Evolutionary conservation across 129 eudicot genomes (phyloP), one percentile per base, ranked within the genome.

Genomic region (Ambrosia artemisiifolia): DNA sequence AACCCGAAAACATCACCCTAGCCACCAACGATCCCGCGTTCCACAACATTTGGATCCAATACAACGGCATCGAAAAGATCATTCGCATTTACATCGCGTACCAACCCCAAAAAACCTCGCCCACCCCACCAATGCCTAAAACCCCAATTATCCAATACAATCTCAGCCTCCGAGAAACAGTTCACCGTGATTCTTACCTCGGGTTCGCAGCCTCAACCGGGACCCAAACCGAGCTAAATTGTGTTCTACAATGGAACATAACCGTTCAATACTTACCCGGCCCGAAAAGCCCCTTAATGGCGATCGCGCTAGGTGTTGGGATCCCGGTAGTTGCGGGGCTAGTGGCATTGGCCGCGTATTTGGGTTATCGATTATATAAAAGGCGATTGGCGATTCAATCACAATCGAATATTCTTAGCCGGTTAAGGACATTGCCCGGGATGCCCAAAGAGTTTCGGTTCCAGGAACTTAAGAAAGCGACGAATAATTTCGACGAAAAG

Each of bases 121-220:
- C 86, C 0, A 80, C 91, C 0, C 89, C 91, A 5, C 76, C 78
- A 0, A 82, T 66, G 74, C 98, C 98, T 0, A 4, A 2, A 3
- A 61, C 68, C 2, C 96, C 98, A 1, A 72, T 92, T 0, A 55
- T 92, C 2, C 18, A 33, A 28, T 50, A 61, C 3, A 20, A 70
- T n/a, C 81, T 92, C 1, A 81, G 88, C 73, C 85, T 92, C 57
- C 75, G 72, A 35, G 12, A 48, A 2, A 47, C 67, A 1, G 84
- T 89, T 10, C 28, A 42, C 10, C 66, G 69, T 70, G 1, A 83
- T 0, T 85, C 94, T 0, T 88, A 88, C 75, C 73, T 92, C 72
- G 98, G 98, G 3, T 92, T 92, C 69, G 78, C 98, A 3, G 98
- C 91, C 0, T 88, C 98, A 3, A 92, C 98, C 0, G 96, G 98